Conservation (phyloP, 306 rosid species). For the Medicago truncatula region MtrunA17r5.0-ANR NC_053043.1:11361001-11361500, state of each 20-base stretch:
- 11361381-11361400: no score
- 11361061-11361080: background rate
- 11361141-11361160: conserved; percentile 40
- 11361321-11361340: no score
- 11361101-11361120: conserved; percentile 51
- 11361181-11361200: conserved; percentile 39
- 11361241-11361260: no score
- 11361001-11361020: conserved; percentile 33
- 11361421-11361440: conserved; percentile 22
- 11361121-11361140: conserved; percentile 54
- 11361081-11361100: conserved; percentile 38
- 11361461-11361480: conserved; percentile 26
- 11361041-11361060: conserved; percentile 27
- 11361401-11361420: background rate
- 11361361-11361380: no score
- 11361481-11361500: conserved; percentile 44
- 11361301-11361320: no score
- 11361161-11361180: conserved; percentile 51
- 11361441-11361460: conserved; percentile 40
- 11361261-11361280: no score
- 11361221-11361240: no score
- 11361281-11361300: no score
- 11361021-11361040: conserved; percentile 34
- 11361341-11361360: no score
- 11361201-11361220: no score